A percentile compares a stretch with the other conserved stretches of the same genome.
Conservation (phyloP, 2,329 filamentous ascomycete species). For the Penicillium sp. region DNA sequence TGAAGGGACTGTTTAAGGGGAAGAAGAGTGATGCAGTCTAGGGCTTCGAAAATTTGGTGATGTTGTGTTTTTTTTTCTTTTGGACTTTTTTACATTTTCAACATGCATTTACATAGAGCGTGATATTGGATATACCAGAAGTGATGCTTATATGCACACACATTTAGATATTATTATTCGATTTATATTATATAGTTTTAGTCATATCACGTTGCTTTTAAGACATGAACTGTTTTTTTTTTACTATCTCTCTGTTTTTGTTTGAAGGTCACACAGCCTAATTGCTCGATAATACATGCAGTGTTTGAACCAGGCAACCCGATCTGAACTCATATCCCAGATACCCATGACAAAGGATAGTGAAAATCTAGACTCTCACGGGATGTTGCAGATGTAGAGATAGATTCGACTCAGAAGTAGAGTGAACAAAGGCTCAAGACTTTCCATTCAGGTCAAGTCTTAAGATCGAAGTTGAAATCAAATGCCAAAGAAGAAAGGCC, state of each 20-base stretch:
- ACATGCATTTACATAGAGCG: constrained; percentile 27
- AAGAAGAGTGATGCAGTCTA: constrained; percentile 18
- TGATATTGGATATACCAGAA: neutral
- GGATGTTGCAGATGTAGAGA: neutral
- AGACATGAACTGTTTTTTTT: neutral
- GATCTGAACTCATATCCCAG: neutral
- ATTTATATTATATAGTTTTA: neutral
- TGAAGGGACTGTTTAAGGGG: constrained; percentile 30
- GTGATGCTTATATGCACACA: neutral
- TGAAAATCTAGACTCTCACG: neutral
- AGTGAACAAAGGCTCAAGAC: neutral
- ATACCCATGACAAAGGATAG: neutral
- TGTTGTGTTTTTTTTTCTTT: neutral
- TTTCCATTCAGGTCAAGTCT: neutral
- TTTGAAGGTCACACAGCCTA: neutral
- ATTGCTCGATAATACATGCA: neutral
- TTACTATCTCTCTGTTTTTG: neutral
- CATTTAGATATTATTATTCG: neutral
- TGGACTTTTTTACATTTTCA: neutral
- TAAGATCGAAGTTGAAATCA: neutral
- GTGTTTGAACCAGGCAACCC: neutral
- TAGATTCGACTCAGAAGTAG: neutral
- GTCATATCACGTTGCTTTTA: neutral
- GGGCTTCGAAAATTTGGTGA: constrained; percentile 12
- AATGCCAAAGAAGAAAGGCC: constrained; percentile 7